Evolutionary conservation across 2,329 filamentous ascomycete species (phyloP).

Genomic region (Fusarium abutilonis): DNA sequence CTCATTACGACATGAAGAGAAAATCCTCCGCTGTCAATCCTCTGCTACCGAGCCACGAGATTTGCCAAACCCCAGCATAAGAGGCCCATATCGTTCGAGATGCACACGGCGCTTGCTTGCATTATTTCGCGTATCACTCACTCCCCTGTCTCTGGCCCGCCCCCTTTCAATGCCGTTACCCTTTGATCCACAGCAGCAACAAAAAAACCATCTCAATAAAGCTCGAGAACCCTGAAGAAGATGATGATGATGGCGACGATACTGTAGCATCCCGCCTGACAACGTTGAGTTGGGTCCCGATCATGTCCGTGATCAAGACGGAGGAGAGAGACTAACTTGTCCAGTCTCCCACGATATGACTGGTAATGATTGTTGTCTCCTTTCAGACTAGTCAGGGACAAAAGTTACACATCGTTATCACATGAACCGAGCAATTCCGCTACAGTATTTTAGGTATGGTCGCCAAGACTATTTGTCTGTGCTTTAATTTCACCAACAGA

Average conservation of each 20-base stretch:
- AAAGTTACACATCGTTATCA: not conserved
- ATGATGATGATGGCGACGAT: constrained; percentile 15
- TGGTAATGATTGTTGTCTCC: no score
- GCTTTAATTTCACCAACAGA: no score
- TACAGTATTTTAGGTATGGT: no score
- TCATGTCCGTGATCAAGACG: no score
- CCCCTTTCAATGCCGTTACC: constrained; percentile 26
- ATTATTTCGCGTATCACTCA: constrained; percentile 29
- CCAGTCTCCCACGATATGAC: no score
- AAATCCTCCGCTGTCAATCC: constrained; percentile 19
- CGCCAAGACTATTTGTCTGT: no score
- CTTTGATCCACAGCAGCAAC: constrained; percentile 3
- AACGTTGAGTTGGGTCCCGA: constrained; percentile 4
- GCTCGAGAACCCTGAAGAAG: constrained; percentile 18
- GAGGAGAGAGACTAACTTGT: no score
- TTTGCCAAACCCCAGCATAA: no score
- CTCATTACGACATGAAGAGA: not conserved
- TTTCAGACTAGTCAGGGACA: not conserved
- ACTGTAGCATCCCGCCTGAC: constrained; percentile 29
- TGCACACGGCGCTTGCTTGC: no score
- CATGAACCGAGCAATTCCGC: no score
- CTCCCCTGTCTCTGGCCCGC: constrained; percentile 5
- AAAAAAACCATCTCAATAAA: not conserved
- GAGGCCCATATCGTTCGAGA: no score
- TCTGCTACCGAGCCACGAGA: not conserved